These are phyloP conservation scores for Geranium incanum DNA, from an alignment of 441 rosid genomes.

Conservation along the genomic window DNA sequence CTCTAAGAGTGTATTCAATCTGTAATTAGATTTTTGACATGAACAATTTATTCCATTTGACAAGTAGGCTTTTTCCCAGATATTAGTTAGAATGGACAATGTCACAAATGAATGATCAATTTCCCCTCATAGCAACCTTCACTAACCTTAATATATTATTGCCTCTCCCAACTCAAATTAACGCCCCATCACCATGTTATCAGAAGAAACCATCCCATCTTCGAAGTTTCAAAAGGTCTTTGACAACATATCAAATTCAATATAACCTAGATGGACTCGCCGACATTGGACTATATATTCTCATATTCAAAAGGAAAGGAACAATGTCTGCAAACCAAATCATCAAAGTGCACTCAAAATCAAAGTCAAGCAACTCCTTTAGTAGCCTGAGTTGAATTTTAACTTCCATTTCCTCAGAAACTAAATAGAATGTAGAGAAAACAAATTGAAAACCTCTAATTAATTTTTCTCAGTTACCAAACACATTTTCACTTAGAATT, in stretches of 20 bases:
- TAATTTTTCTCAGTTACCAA: constrained; percentile 2
- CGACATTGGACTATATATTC: not conserved
- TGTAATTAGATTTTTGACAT: not conserved
- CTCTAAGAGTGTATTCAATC: not conserved
- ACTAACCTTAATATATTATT: not conserved
- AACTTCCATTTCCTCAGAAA: constrained; percentile 6
- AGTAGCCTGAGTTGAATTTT: not conserved
- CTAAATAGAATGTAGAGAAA: not conserved
- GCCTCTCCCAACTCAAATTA: not conserved
- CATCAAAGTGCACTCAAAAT: not conserved
- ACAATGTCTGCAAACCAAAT: no score
- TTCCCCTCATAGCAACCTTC: not conserved
- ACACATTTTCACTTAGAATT: not conserved
- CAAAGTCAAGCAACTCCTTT: not conserved
- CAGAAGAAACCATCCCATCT: not conserved
- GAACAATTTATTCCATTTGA: not conserved
- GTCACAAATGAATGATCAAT: not conserved
- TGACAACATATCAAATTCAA: not conserved
- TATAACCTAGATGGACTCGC: not conserved
- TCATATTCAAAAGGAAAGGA: no score
- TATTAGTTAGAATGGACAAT: not conserved
- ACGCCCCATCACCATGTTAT: not conserved
- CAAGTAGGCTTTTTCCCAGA: not conserved
- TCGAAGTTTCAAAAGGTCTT: not conserved
- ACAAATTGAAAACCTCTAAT: not conserved